A percentile compares a stretch with the other conserved stretches of the same genome.
phyloP scores from a whole-genome alignment of 768 basidiomycete species.

The Imleria badia region DNA sequence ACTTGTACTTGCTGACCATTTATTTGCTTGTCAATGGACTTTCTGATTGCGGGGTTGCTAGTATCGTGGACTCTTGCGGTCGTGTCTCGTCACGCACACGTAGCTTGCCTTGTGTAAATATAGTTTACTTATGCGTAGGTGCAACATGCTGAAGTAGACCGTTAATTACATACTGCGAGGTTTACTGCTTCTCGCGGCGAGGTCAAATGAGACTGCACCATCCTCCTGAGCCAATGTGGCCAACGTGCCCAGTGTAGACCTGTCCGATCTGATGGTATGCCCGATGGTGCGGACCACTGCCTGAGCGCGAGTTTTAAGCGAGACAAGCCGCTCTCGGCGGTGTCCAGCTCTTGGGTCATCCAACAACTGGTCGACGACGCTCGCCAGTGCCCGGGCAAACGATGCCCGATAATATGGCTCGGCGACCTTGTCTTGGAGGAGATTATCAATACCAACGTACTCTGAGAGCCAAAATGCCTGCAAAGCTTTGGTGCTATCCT shows the following conservation, averaged over 20 bases:
- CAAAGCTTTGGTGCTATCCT: constrained; percentile 49
- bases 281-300: constrained; percentile 13
- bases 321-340: constrained; percentile 19
- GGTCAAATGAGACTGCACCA: constrained; percentile 28
- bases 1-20: background rate
- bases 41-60: background rate
- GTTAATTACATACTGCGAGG: constrained; percentile 20
- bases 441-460: constrained; percentile 41
- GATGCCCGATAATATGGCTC: constrained; percentile 45
- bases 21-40: constrained; percentile 2
- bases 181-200: constrained; percentile 29
- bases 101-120: constrained; percentile 5
- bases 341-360: constrained; percentile 18
- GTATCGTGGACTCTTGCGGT: constrained; percentile 6
- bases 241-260: constrained; percentile 26
- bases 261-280: constrained; percentile 18
- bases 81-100: background rate
- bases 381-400: constrained; percentile 45
- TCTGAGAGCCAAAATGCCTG: constrained; percentile 62
- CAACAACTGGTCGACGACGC: constrained; percentile 38
- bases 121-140: background rate
- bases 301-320: constrained; percentile 20
- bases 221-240: constrained; percentile 27
- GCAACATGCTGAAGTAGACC: constrained; percentile 5
- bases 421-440: constrained; percentile 30